These are phyloP conservation scores for Alnus glutinosa DNA, from an alignment of 306 rosid genomes.

Conservation along the genomic window DNA sequence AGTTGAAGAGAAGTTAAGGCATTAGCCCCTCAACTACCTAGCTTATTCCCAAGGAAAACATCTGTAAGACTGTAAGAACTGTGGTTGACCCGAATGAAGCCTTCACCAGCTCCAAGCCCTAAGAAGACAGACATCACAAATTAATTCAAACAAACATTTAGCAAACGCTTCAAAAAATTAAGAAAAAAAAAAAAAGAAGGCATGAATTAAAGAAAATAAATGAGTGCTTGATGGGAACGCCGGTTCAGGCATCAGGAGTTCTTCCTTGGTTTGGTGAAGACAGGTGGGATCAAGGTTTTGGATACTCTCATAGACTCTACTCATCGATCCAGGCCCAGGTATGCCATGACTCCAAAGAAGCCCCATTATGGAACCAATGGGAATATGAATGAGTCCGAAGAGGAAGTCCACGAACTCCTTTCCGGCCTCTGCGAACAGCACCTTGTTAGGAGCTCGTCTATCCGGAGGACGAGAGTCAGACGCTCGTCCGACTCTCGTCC, in stretches of 20 bases:
- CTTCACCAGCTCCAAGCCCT: conserved; percentile 6
- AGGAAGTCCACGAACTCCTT: conserved; percentile 7
- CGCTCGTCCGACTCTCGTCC: no score
- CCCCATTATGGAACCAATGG: not conserved
- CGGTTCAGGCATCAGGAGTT: not conserved
- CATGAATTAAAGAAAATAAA: not conserved
- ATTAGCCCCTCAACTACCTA: no score
- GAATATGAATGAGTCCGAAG: not conserved
- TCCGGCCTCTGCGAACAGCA: not conserved
- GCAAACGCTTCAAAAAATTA: not conserved
- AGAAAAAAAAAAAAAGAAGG: not conserved
- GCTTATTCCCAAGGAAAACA: not conserved
- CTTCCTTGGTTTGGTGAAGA: not conserved
- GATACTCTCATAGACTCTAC: not conserved
- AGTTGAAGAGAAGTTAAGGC: no score
- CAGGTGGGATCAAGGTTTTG: not conserved
- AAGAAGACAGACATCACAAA: not conserved
- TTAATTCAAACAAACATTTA: not conserved
- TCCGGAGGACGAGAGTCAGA: no score
- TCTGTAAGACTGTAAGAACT: conserved; percentile 14
- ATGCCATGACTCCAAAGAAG: not conserved
- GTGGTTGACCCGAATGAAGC: not conserved
- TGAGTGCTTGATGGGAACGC: not conserved
- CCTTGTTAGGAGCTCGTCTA: not conserved
- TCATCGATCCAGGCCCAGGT: not conserved